phyloP scores from a whole-genome alignment of 2,329 filamentous ascomycete genomes.

The Leptosphaerulina australis region DNA sequence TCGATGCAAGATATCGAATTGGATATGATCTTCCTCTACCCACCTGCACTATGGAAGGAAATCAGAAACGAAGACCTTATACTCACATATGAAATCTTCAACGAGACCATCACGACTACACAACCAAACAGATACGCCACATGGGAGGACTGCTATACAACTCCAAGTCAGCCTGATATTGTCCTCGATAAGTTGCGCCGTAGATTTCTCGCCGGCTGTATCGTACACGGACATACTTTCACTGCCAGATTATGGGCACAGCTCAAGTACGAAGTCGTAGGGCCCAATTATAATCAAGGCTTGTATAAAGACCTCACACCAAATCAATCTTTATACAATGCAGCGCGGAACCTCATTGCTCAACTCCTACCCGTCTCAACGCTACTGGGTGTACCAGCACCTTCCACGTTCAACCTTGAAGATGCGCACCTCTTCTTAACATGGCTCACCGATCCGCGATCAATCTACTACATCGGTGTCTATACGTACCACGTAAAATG shows the following conservation, averaged over 20 bases:
- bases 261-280: slow-evolving; percentile 18
- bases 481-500: slow-evolving; percentile 5
- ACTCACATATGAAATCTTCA: slow-evolving; percentile 2
- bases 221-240: slow-evolving; percentile 16
- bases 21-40: slow-evolving; percentile 17
- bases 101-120: background rate
- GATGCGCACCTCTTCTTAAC: slow-evolving; percentile 24
- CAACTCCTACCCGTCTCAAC: slow-evolving; percentile 2
- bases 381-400: background rate
- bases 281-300: slow-evolving; percentile 21
- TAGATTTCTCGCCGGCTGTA: slow-evolving; percentile 23
- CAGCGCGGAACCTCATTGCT: slow-evolving; percentile 13
- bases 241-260: slow-evolving; percentile 23
- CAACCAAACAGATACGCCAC: background rate
- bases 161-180: background rate
- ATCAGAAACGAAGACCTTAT: background rate
- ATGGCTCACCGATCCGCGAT: slow-evolving; percentile 26
- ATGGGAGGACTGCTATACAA: background rate
- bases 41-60: background rate
- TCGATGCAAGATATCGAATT: slow-evolving; percentile 18
- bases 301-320: slow-evolving; percentile 10
- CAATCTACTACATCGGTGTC: slow-evolving; percentile 21
- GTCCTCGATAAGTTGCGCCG: slow-evolving; percentile 12
- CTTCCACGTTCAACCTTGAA: slow-evolving; percentile 4
- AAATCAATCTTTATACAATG: slow-evolving; percentile 2